Base-by-base conservation (phyloP, 371 early-diverging fungal species). In the Blyttiomyces sp. region DNA sequence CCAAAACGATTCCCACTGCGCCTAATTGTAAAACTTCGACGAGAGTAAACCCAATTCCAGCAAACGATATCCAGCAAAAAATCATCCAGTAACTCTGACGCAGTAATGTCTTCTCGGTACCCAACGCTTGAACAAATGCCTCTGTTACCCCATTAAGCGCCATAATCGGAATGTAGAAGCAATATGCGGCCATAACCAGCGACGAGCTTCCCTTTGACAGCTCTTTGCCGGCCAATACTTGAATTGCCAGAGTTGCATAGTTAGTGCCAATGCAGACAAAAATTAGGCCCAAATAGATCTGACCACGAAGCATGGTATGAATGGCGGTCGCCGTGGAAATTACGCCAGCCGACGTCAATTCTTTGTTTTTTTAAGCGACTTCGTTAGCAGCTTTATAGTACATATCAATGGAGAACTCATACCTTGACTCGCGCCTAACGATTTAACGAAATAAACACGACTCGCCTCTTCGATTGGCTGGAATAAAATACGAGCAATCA, bases 71-170 rank as follows among this genome's bases (percentile, higher is more conserved):
- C 21, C 93, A 90, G 67, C 92, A 91, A 0, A 62, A 71, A 13
- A 86, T 74, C 91, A 95, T 89, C 75, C 82, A 86, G 32, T 76
- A 68, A 57, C 86, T 91, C 33, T 90, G 77, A 23, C 63, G 49
- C 6, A 70, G 51, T 19, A 97, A 67, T 46, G 86, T 85, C 1
- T 66, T 61, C 43, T 81, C 74, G 4, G 82, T 74, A 0, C 89
- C 95, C 2, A 92, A 89, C 2, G 91, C 89, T 58, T 93, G 93
- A 17, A 94, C 84, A 66, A 94, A 96, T 0, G 90, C 92, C 71
- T 98, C 98, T 0, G 92, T 87, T 46, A 96, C 86, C 0, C 98
- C 98, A 66, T 98, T 98, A 45, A 94, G 60, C 16, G 93, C 96
- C 90, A 96, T 88, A 45, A 96, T 64, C 0, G 96, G 96, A 2